A percentile compares a stretch with the other conserved stretches of the same genome.
Evolutionary conservation across 495 filamentous ascomycete genomes (phyloP).

Genomic region (Apiosordaria backusii): DNA sequence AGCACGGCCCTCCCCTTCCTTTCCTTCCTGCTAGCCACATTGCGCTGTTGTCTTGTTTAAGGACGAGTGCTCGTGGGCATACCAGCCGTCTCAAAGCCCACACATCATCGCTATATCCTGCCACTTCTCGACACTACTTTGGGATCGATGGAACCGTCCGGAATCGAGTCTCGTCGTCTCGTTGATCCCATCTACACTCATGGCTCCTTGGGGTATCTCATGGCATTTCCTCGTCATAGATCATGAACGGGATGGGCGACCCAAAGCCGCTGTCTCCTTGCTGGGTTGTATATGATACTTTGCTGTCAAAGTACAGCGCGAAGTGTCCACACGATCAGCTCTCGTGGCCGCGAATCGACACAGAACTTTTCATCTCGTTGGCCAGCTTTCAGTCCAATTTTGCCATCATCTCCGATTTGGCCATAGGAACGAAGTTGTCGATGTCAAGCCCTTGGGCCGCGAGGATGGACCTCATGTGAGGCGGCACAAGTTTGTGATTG

Average conservation of each 20-base stretch:
- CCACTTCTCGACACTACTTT: constrained; percentile 20
- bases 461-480: constrained; percentile 71
- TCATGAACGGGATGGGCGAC: constrained; percentile 28
- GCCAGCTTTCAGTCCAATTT: constrained; percentile 75
- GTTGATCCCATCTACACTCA: constrained; percentile 13
- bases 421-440: constrained; percentile 86
- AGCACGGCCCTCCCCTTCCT: constrained; percentile 17
- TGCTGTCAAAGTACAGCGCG: constrained; percentile 30
- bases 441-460: constrained; percentile 80
- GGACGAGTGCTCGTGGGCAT: constrained; percentile 17
- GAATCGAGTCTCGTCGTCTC: constrained; percentile 18
- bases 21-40: constrained; percentile 25
- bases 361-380: constrained; percentile 8
- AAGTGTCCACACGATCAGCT: constrained; percentile 21
- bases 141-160: constrained; percentile 14
- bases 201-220: constrained; percentile 24
- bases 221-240: constrained; percentile 24
- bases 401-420: constrained; percentile 95
- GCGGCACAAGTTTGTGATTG: constrained; percentile 82
- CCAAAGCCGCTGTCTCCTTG: constrained; percentile 26
- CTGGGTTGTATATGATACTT: constrained; percentile 26
- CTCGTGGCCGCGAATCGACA: constrained; percentile 20
- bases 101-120: constrained; percentile 13
- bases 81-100: constrained; percentile 10
- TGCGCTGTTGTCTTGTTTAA: constrained; percentile 16